Evolutionary conservation across 2,329 filamentous ascomycete genomes (phyloP).

Genomic region (Fusarium virguliforme): DNA sequence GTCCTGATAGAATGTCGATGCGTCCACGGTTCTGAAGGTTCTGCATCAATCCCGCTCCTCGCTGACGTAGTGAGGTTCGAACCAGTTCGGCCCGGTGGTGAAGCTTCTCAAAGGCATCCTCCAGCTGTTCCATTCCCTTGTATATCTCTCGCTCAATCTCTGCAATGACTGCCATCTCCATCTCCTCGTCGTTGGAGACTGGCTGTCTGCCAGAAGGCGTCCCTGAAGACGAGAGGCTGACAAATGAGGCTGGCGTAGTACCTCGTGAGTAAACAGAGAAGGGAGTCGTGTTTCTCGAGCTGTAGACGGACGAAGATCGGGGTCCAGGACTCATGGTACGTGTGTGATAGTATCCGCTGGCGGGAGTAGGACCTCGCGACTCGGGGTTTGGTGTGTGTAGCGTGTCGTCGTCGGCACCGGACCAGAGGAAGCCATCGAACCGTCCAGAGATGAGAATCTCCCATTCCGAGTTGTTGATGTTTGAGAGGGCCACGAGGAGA

Average conservation of each 20-base stretch:
- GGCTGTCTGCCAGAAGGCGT: constrained; percentile 65
- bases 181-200: constrained; percentile 94
- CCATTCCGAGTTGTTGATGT: constrained; percentile 95
- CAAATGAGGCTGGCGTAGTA: constrained; percentile 71
- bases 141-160: constrained; percentile 96
- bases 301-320: constrained; percentile 60
- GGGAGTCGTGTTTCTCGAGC: constrained; percentile 65
- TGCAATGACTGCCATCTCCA: constrained; percentile 89
- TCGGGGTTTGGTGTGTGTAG: constrained; percentile 60
- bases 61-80: constrained; percentile 83
- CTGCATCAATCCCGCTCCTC: constrained; percentile 82
- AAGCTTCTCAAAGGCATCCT: constrained; percentile 94
- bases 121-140: constrained; percentile 91
- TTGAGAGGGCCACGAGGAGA: constrained; percentile 87
- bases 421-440: constrained; percentile 96
- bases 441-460: constrained; percentile 94
- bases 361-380: constrained; percentile 71
- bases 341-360: constrained; percentile 62
- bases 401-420: constrained; percentile 80
- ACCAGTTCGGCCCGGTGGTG: constrained; percentile 88
- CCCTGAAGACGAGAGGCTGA: constrained; percentile 70
- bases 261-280: constrained; percentile 69
- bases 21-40: constrained; percentile 73
- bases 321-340: constrained; percentile 60
- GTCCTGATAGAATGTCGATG: constrained; percentile 69